These are phyloP conservation scores for Panaeolus cyanescens DNA, from an alignment of 768 basidiomycete species.

Conservation along the genomic window DNA sequence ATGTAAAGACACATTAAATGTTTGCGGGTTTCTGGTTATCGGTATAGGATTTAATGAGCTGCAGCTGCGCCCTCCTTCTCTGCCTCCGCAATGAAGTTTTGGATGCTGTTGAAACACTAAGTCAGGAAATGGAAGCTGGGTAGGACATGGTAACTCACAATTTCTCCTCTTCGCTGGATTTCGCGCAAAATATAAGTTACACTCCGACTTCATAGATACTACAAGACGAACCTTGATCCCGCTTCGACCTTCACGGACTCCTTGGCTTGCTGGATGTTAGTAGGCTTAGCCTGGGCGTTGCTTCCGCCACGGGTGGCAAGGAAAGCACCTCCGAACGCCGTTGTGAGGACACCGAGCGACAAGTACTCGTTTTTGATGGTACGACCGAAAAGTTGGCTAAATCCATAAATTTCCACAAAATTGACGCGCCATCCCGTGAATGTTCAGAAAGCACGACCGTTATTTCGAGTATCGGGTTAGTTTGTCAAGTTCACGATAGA, in stretches of 20 bases:
- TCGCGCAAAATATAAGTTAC: conserved; percentile 7
- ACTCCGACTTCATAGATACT: not conserved
- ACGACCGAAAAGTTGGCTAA: conserved; percentile 77
- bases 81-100: conserved; percentile 78
- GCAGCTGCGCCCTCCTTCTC: conserved; percentile 60
- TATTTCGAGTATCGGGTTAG: not conserved
- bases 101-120: conserved; percentile 57
- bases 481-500: not conserved
- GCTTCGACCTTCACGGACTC: conserved; percentile 65
- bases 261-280: conserved; percentile 59
- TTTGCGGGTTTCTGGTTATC: not conserved
- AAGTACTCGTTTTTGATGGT: conserved; percentile 83
- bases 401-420: not conserved
- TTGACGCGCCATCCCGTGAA: not conserved
- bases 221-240: conserved; percentile 65
- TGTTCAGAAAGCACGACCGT: not conserved
- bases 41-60: not conserved
- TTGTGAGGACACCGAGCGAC: conserved; percentile 64
- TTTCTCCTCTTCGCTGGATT: conserved; percentile 75
- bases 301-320: conserved; percentile 59
- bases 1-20: not conserved
- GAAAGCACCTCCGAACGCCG: conserved; percentile 54
- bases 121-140: conserved; percentile 20
- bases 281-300: conserved; percentile 40
- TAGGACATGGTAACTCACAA: conserved; percentile 56